Conservation (phyloP, 106 monocot species). For the Acorus calamus region DNA sequence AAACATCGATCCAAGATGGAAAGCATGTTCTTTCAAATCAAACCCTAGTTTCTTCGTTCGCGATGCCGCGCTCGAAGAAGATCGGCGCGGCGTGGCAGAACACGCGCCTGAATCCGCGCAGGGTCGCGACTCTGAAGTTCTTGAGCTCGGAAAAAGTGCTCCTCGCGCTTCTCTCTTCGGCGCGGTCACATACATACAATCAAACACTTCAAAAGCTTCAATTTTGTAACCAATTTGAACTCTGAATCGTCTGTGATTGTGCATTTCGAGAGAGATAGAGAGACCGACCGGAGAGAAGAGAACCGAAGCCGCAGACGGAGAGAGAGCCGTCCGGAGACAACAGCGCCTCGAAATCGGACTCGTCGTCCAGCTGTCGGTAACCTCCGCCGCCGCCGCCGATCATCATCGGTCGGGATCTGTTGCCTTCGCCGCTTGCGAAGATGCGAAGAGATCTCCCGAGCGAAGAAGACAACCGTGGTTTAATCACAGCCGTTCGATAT, state of each 20-base stretch:
- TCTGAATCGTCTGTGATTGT: not conserved
- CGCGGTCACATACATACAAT: not conserved
- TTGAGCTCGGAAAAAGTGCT: constrained; percentile 85
- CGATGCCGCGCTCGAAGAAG: constrained; percentile 91
- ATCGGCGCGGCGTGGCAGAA: constrained; percentile 87
- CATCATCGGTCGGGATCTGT: too few species aligned
- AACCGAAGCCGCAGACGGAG: constrained; percentile 90
- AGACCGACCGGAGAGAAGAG: constrained; percentile 77
- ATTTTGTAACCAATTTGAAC: too few species aligned
- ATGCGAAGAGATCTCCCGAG: too few species aligned
- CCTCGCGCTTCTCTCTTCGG: constrained; percentile 77
- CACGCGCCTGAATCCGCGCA: constrained; percentile 81
- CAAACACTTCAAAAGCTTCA: not conserved
- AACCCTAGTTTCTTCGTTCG: constrained; percentile 69
- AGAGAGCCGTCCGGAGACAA: constrained; percentile 42
- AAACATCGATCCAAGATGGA: constrained; percentile 1
- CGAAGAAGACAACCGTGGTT: too few species aligned
- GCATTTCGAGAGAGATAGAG: not conserved
- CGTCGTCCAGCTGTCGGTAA: constrained; percentile 26
- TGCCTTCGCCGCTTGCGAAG: too few species aligned
- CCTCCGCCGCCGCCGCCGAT: too few species aligned
- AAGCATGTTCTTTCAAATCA: constrained; percentile 1
- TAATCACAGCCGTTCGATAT: too few species aligned
- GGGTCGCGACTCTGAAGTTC: constrained; percentile 54
- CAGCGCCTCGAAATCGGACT: constrained; percentile 51